Conservation (phyloP, 169 alveolate species). For the Hammondia hammondi region DNA sequence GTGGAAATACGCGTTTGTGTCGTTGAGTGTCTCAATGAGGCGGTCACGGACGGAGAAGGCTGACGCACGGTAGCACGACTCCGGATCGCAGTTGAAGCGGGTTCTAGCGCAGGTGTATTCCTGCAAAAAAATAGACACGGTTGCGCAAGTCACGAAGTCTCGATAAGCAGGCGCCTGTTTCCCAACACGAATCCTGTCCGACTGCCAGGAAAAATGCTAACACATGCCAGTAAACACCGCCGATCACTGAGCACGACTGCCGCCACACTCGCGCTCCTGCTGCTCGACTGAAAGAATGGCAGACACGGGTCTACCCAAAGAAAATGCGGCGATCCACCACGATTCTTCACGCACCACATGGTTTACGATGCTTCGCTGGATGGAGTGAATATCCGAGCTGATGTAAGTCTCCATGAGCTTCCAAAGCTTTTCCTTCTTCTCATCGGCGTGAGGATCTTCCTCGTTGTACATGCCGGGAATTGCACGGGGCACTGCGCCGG, state of each 20-base stretch:
- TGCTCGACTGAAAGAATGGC: too few relatives aligned
- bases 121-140: conserved; percentile 47
- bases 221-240: too few relatives aligned
- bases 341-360: conserved; percentile 72
- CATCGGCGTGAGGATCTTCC: conserved; percentile 76
- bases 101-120: conserved; percentile 94
- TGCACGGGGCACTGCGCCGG: conserved; percentile 76
- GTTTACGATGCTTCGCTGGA: conserved; percentile 88
- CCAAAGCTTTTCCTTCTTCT: conserved; percentile 85
- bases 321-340: background rate
- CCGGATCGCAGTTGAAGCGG: conserved; percentile 90
- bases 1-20: conserved; percentile 89
- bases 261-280: too few relatives aligned
- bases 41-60: conserved; percentile 93
- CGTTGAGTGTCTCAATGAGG: conserved; percentile 92
- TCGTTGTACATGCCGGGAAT: conserved; percentile 76
- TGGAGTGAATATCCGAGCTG: conserved; percentile 84
- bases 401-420: conserved; percentile 85
- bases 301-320: background rate
- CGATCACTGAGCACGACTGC: too few relatives aligned
- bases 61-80: conserved; percentile 90
- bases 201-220: too few relatives aligned
- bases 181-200: too few relatives aligned
- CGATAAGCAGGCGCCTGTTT: too few relatives aligned
- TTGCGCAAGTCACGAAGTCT: too few relatives aligned